Conservation (phyloP, 805 yeast genomes). For the Kluyveromyces siamensis region DNA sequence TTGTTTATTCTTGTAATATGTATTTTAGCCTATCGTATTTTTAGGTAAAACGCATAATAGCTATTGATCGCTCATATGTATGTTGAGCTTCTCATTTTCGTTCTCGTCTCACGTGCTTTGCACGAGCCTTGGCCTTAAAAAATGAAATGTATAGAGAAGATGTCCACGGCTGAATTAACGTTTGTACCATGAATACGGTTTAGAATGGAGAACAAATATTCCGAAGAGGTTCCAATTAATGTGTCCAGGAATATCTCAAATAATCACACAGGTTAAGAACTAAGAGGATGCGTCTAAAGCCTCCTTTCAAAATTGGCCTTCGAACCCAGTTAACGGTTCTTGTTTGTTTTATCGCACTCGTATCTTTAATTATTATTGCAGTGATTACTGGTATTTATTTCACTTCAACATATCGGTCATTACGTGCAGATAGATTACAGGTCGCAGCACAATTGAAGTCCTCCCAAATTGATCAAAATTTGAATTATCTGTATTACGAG, state of each 20-base stretch:
- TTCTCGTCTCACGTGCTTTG: neutral
- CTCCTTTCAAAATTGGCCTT: slow-evolving; percentile 51
- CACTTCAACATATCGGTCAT: slow-evolving; percentile 46
- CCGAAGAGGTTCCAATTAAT: neutral
- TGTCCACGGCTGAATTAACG: no score
- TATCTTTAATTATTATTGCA: slow-evolving; percentile 65
- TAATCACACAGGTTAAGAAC: neutral
- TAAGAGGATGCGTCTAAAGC: slow-evolving; percentile 7
- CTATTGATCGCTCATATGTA: neutral
- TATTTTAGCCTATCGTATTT: neutral
- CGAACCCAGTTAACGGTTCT: slow-evolving; percentile 66
- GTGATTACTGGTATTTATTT: slow-evolving; percentile 71
- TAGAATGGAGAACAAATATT: no score
- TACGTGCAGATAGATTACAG: slow-evolving; percentile 62
- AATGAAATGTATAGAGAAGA: no score
- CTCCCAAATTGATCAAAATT: slow-evolving; percentile 64
- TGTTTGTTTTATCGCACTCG: slow-evolving; percentile 59
- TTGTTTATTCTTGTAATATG: neutral
- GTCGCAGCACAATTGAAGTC: slow-evolving; percentile 78
- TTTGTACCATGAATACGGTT: no score
- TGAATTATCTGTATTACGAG: slow-evolving; percentile 58
- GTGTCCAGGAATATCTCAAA: neutral
- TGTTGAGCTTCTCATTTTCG: neutral
- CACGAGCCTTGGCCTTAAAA: neutral
- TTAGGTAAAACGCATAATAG: neutral